Percentiles rank a stretch among this genome's conserved stretches.
These are phyloP conservation scores for Periconia digitata DNA, from an alignment of 2,329 filamentous ascomycete species.

Conservation along the genomic window DNA sequence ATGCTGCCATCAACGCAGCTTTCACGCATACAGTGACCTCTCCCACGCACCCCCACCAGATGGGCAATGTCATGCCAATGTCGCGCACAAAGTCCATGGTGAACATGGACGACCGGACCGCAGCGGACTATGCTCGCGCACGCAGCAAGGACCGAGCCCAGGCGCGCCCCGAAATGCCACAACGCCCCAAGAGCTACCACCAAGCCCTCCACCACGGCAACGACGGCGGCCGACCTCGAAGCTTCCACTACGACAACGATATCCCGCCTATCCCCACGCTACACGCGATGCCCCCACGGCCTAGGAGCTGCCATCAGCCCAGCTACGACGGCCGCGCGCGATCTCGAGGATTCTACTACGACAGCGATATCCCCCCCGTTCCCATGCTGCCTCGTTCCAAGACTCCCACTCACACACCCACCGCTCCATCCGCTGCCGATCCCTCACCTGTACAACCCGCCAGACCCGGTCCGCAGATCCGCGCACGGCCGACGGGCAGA, in stretches of 20 bases:
- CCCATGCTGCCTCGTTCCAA: conserved; percentile 17
- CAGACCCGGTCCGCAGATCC: conserved; percentile 1
- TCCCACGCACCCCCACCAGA: conserved; percentile 40
- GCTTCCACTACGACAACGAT: conserved; percentile 14
- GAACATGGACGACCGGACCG: conserved; percentile 39
- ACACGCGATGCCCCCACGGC: conserved; percentile 23
- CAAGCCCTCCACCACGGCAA: conserved; percentile 20
- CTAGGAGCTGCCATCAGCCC: conserved; percentile 34
- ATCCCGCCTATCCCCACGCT: conserved; percentile 28
- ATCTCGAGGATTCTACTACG: conserved; percentile 3
- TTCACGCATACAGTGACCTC: conserved; percentile 19
- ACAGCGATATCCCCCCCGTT: conserved; percentile 25
- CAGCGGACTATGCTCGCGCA: conserved; percentile 37
- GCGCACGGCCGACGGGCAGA: conserved; percentile 15
- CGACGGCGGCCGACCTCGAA: conserved; percentile 24
- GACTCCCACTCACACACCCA: background rate
- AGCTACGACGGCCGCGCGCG: conserved; percentile 17
- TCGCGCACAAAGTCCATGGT: conserved; percentile 33
- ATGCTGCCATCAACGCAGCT: conserved; percentile 38
- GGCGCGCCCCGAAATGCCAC: conserved; percentile 18
- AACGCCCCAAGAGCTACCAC: conserved; percentile 32
- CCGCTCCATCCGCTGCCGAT: background rate
- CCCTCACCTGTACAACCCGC: no score
- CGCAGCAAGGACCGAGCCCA: conserved; percentile 37
- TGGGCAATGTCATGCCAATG: conserved; percentile 30